Conservation (phyloP, 164 flowering plant species). For the Sedum album region DNA sequence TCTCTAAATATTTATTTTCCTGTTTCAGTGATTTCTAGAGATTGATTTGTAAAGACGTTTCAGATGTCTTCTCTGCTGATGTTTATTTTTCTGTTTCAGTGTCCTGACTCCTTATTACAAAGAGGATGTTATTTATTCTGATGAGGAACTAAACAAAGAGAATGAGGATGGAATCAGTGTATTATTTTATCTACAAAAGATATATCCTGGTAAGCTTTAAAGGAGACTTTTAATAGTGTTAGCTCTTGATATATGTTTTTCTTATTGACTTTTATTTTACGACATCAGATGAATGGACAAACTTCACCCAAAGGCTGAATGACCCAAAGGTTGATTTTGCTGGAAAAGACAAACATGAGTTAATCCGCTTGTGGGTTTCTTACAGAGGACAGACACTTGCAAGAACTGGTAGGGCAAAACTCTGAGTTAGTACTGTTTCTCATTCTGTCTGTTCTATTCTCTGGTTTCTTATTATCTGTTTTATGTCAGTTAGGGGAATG, state of each 20-base stretch:
- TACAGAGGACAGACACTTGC: slow-evolving; percentile 92
- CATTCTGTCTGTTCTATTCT: slow-evolving; percentile 2
- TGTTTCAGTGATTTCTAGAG: too few species aligned
- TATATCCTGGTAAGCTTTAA: too few species aligned
- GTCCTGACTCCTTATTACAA: slow-evolving; percentile 95
- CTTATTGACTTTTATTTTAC: too few species aligned
- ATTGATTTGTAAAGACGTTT: background rate
- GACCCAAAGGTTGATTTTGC: slow-evolving; percentile 44
- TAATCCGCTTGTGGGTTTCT: slow-evolving; percentile 74
- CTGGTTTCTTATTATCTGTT: background rate
- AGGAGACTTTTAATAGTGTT: too few species aligned
- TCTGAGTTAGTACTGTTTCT: background rate
- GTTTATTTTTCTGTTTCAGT: slow-evolving; percentile 21
- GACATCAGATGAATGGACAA: too few species aligned
- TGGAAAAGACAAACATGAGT: slow-evolving; percentile 30
- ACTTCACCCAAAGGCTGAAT: slow-evolving; percentile 53
- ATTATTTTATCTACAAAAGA: too few species aligned
- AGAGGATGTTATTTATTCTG: slow-evolving; percentile 79
- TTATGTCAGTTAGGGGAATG: slow-evolving; percentile 88
- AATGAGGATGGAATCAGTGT: slow-evolving; percentile 95
- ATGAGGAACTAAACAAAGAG: slow-evolving; percentile 68
- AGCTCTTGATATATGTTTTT: too few species aligned
- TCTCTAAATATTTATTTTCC: background rate
- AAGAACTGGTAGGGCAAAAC: slow-evolving; percentile 58
- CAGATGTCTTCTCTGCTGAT: background rate